A percentile compares a stretch with the other conserved stretches of the same genome.
These are phyloP conservation scores for Sapria himalayana DNA, from an alignment of 345 rosid genomes.

Conservation along the genomic window DNA sequence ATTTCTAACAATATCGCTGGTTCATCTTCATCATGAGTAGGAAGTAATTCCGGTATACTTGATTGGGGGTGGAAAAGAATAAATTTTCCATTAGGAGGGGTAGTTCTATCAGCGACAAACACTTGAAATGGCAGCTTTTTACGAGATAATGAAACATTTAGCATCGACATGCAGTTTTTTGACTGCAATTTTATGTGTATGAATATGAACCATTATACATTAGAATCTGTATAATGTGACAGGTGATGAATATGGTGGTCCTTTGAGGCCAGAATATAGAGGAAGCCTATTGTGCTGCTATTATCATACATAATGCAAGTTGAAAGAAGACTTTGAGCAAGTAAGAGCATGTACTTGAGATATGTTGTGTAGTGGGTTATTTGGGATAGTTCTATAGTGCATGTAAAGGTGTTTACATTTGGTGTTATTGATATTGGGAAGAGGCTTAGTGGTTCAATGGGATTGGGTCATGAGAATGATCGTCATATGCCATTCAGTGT, in stretches of 20 bases:
- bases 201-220: no score
- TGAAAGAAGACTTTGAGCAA: slow-evolving; percentile 27
- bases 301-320: slow-evolving; percentile 41
- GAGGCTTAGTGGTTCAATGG: slow-evolving; percentile 16
- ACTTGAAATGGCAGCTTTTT: no score
- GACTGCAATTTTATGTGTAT: no score
- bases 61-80: no score
- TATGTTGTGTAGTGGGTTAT: slow-evolving; percentile 59
- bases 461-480: slow-evolving; percentile 18
- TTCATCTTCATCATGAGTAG: no score
- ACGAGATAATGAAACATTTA: no score
- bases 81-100: no score
- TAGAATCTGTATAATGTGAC: slow-evolving; percentile 63
- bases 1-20: no score
- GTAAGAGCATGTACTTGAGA: slow-evolving; percentile 31
- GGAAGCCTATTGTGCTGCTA: slow-evolving; percentile 65
- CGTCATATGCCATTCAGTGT: no score
- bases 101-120: no score
- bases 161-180: no score
- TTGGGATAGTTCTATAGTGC: slow-evolving; percentile 38
- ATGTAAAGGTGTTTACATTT: slow-evolving; percentile 41
- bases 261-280: slow-evolving; percentile 28
- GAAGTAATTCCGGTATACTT: no score
- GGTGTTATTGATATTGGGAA: slow-evolving; percentile 60
- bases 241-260: slow-evolving; percentile 23